Evolutionary conservation across 169 alveolate genomes (phyloP).

Genomic region (Plasmodium billcollinsi): DNA sequence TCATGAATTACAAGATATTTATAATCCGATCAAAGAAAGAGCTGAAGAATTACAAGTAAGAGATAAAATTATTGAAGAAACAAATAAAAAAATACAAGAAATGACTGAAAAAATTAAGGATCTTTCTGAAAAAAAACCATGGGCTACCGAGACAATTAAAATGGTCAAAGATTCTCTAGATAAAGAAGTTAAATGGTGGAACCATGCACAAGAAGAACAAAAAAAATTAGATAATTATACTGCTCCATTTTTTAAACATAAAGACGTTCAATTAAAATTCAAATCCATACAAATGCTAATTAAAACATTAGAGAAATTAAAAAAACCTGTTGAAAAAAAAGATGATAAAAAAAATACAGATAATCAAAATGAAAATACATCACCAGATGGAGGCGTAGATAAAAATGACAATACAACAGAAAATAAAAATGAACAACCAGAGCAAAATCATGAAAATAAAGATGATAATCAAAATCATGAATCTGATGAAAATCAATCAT

Average conservation of each 20-base stretch:
- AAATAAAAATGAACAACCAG: conserved; percentile 16
- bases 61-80: conserved; percentile 36
- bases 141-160: conserved; percentile 67
- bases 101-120: conserved; percentile 40
- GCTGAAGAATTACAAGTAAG: conserved; percentile 70
- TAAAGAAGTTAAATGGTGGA: conserved; percentile 54
- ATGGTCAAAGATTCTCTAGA: conserved; percentile 56
- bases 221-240: conserved; percentile 72
- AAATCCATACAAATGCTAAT: conserved; percentile 12
- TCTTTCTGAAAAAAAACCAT: conserved; percentile 49
- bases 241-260: conserved; percentile 70
- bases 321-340: conserved; percentile 39
- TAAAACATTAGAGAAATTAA: conserved; percentile 41
- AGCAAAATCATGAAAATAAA: conserved; percentile 16
- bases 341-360: conserved; percentile 9
- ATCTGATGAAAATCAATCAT: background rate
- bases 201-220: conserved; percentile 74
- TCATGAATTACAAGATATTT: conserved; percentile 60
- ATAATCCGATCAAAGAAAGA: conserved; percentile 71
- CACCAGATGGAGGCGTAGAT: background rate
- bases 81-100: conserved; percentile 43
- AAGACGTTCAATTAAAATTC: conserved; percentile 54
- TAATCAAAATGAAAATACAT: background rate
- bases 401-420: conserved; percentile 2
- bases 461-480: conserved; percentile 20